Evolutionary conservation across 1,284 basidiomycete species (phyloP).

Genomic region (Leccinum subrobustum): DNA sequence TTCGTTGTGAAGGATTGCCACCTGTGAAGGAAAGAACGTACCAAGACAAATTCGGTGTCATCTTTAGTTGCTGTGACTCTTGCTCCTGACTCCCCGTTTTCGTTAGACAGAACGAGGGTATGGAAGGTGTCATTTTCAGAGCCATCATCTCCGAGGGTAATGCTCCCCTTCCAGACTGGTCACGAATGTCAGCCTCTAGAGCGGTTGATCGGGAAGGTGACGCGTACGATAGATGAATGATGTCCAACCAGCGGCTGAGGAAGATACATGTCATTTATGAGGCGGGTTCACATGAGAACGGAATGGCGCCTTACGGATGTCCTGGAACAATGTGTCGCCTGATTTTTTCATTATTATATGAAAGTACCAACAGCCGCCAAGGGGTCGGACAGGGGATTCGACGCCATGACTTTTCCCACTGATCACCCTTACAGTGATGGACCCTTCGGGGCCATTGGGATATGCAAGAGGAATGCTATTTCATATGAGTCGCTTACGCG

Average conservation of each 20-base stretch:
- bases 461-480: slow-evolving; percentile 69
- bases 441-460: slow-evolving; percentile 71
- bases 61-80: slow-evolving; percentile 54
- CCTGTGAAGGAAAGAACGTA: slow-evolving; percentile 32
- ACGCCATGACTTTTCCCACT: slow-evolving; percentile 86
- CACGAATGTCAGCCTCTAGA: slow-evolving; percentile 11
- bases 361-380: slow-evolving; percentile 94
- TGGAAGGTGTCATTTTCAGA: slow-evolving; percentile 60
- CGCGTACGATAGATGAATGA: slow-evolving; percentile 75
- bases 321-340: slow-evolving; percentile 76
- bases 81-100: slow-evolving; percentile 59
- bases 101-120: slow-evolving; percentile 74
- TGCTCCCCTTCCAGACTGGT: slow-evolving; percentile 65
- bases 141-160: slow-evolving; percentile 57
- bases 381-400: slow-evolving; percentile 83
- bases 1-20: slow-evolving; percentile 13
- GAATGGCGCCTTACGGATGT: slow-evolving; percentile 60
- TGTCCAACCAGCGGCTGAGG: slow-evolving; percentile 74
- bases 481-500: slow-evolving; percentile 5
- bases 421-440: slow-evolving; percentile 79
- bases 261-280: slow-evolving; percentile 2
- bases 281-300: not conserved
- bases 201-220: not conserved
- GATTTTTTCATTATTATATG: slow-evolving; percentile 73
- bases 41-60: slow-evolving; percentile 71